Percentiles rank a stretch among this genome's conserved stretches.
phyloP scores from a whole-genome alignment of 106 monocot species.

The Platanthera zijinensis region DNA sequence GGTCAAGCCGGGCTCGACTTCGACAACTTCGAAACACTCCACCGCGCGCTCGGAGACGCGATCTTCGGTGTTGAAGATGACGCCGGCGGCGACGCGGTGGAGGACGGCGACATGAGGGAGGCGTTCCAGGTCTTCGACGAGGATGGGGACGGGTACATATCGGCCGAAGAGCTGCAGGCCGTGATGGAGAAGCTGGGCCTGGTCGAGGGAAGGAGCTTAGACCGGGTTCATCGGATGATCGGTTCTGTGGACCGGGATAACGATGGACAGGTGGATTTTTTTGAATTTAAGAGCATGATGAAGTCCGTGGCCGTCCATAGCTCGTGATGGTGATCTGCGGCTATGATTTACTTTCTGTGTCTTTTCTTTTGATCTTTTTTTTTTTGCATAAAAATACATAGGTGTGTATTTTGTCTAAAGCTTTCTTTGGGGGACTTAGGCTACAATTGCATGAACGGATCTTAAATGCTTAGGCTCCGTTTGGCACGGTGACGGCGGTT shows the following conservation, averaged over 20 bases:
- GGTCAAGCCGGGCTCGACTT: constrained; percentile 27
- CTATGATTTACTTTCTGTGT: background rate
- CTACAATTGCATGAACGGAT: too few species aligned
- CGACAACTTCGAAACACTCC: constrained; percentile 30
- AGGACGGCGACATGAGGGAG: constrained; percentile 39
- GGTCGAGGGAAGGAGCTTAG: constrained; percentile 15
- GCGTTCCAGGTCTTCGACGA: constrained; percentile 51
- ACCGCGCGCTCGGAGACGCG: constrained; percentile 29
- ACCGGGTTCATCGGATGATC: constrained; percentile 25
- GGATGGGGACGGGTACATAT: constrained; percentile 50
- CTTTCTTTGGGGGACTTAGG: too few species aligned
- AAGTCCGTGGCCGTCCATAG: background rate
- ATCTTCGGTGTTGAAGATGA: background rate
- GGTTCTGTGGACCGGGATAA: constrained; percentile 18
- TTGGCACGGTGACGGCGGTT: too few species aligned
- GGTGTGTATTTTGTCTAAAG: too few species aligned
- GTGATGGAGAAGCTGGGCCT: constrained; percentile 35
- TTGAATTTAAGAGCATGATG: constrained; percentile 31
- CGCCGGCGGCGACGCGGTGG: constrained; percentile 1
- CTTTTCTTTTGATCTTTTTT: too few species aligned
- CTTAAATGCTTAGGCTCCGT: too few species aligned
- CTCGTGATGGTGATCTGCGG: constrained; percentile 4
- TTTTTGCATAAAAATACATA: too few species aligned
- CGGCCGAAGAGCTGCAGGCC: constrained; percentile 36
- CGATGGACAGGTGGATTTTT: constrained; percentile 26